Conservation (phyloP, 306 rosid species). For the Glycine soja region DNA sequence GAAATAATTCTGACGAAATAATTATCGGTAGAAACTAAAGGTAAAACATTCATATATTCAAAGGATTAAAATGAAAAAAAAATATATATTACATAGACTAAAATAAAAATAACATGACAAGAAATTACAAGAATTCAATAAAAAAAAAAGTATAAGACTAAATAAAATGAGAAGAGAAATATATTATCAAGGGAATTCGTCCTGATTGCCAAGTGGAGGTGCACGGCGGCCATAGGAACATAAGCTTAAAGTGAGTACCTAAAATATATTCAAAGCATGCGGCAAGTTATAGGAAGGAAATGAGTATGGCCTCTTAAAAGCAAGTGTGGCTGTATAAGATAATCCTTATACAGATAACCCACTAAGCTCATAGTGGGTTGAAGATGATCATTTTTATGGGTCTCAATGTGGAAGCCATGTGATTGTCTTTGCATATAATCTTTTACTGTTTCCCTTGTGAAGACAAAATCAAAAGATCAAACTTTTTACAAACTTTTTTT, state of each 20-base stretch:
- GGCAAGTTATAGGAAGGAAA: slow-evolving; percentile 29
- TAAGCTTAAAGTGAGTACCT: not conserved
- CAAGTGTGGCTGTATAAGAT: no score
- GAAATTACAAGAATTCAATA: no score
- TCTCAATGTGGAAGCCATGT: slow-evolving; percentile 67
- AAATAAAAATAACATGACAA: no score
- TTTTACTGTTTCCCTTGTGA: slow-evolving; percentile 41
- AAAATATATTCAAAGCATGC: slow-evolving; percentile 47
- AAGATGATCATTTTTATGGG: slow-evolving; percentile 52
- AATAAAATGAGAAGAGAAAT: not conserved
- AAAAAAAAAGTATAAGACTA: no score
- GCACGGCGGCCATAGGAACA: not conserved
- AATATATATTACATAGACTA: no score
- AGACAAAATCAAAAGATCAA: slow-evolving; percentile 48
- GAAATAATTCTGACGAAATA: no score
- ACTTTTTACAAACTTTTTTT: slow-evolving; percentile 23
- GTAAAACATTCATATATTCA: no score
- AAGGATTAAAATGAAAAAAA: no score
- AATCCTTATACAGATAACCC: slow-evolving; percentile 26
- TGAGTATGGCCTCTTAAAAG: slow-evolving; percentile 31
- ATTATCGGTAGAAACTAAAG: no score
- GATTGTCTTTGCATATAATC: slow-evolving; percentile 37
- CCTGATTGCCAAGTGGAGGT: slow-evolving; percentile 4
- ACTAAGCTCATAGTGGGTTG: slow-evolving; percentile 54
- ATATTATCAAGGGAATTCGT: not conserved